phyloP scores from a whole-genome alignment of 2,329 filamentous ascomycete species.

The Sporothrix pseudoabietina region DNA sequence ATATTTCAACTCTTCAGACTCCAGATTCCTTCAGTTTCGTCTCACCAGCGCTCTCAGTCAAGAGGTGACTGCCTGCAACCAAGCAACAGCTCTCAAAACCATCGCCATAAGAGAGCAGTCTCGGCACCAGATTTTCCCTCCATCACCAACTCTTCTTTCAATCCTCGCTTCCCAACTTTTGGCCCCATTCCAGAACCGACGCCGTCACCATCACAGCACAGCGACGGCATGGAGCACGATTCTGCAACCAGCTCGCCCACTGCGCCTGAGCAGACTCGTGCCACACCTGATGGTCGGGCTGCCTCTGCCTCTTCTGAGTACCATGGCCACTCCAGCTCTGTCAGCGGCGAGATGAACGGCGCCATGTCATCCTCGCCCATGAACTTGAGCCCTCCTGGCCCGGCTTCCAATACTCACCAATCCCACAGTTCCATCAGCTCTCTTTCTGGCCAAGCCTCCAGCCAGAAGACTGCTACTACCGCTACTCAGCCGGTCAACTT shows the following conservation, averaged over 20 bases:
- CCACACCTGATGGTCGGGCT: not conserved
- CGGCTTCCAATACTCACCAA: not conserved
- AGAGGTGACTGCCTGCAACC: conserved; percentile 33
- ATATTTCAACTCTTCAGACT: not conserved
- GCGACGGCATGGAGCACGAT: conserved; percentile 34
- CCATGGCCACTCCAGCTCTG: not conserved
- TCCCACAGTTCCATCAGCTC: not conserved
- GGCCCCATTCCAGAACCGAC: conserved; percentile 38
- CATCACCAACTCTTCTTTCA: conserved; percentile 35
- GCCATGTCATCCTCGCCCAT: not conserved
- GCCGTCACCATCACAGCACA: conserved; percentile 37
- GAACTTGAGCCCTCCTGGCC: not conserved
- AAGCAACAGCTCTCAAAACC: conserved; percentile 36
- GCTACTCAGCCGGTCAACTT: conserved; percentile 7
- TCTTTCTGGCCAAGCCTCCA: not conserved
- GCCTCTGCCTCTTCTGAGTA: not conserved
- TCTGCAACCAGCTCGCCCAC: not conserved
- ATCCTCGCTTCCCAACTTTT: conserved; percentile 34
- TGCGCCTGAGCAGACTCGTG: not conserved
- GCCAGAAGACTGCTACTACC: not conserved
- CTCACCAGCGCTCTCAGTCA: conserved; percentile 12
- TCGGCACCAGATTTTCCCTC: conserved; percentile 53
- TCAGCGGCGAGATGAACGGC: not conserved
- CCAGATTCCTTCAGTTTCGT: not conserved
- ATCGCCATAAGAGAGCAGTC: conserved; percentile 52